Evolutionary conservation across 208 protist species (phyloP).

Genomic region (Vickermania spadyakhi): DNA sequence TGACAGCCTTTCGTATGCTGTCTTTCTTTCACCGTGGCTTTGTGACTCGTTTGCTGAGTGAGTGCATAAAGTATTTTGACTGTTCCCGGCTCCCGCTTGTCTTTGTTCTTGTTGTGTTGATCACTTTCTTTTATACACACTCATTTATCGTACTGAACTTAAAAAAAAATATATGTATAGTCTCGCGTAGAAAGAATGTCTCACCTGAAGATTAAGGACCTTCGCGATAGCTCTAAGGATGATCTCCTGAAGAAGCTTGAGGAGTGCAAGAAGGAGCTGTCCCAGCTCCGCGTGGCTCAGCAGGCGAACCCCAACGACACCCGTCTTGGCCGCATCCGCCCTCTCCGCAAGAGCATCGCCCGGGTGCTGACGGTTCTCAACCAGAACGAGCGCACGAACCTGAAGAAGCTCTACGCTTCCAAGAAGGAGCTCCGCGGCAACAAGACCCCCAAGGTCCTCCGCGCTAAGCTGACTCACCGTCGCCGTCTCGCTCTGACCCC

Average conservation of each 20-base stretch:
- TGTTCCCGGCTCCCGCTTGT: background rate
- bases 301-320: constrained; percentile 85
- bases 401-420: constrained; percentile 90
- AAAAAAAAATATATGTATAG: too few species aligned
- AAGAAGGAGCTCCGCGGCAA: constrained; percentile 83
- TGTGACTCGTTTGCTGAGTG: background rate
- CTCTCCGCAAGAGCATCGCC: constrained; percentile 95
- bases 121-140: background rate
- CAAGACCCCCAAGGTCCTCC: constrained; percentile 72
- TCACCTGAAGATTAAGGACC: constrained; percentile 81
- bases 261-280: constrained; percentile 96
- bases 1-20: too few species aligned
- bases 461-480: constrained; percentile 81
- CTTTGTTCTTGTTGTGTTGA: background rate
- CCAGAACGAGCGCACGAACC: constrained; percentile 90
- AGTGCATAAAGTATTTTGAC: background rate
- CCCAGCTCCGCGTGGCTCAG: constrained; percentile 94
- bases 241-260: constrained; percentile 95
- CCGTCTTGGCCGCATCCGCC: constrained; percentile 94
- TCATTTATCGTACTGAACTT: too few species aligned
- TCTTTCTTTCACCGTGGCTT: too few species aligned
- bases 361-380: constrained; percentile 96
- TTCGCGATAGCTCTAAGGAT: constrained; percentile 94
- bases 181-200: constrained; percentile 36
- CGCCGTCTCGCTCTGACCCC: constrained; percentile 79